A percentile compares a stretch with the other conserved stretches of the same genome.
phyloP scores from a whole-genome alignment of 2,329 filamentous ascomycete species.

The Gliomastix tumulicola region DNA sequence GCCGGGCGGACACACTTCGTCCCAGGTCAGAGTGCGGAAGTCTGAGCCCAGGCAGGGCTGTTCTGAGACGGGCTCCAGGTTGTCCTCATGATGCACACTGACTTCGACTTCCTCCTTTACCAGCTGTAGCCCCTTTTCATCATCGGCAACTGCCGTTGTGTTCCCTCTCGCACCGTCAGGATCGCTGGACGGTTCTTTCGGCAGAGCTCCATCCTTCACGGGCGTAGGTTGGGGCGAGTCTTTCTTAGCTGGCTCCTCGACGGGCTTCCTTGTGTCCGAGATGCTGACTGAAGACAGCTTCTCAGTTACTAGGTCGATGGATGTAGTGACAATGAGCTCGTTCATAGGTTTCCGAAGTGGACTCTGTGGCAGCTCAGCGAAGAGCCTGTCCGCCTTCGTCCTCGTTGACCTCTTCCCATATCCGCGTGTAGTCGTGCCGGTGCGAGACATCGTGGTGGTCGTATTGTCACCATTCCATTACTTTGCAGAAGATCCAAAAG shows the following conservation, averaged over 20 bases:
- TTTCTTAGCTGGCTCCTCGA: neutral
- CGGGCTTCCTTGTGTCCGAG: neutral
- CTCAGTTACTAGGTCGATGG: too few relatives aligned
- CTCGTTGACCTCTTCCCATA: conserved; percentile 45
- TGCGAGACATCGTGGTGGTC: conserved; percentile 38
- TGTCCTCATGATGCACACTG: neutral
- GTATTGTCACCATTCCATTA: too few relatives aligned
- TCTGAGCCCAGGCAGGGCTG: too few relatives aligned
- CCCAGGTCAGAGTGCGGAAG: conserved; percentile 46
- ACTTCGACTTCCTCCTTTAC: conserved; percentile 2
- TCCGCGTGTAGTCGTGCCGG: conserved; percentile 31
- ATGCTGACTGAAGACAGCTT: neutral
- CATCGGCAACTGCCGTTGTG: neutral
- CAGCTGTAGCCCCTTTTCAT: neutral
- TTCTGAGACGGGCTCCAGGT: conserved; percentile 4
- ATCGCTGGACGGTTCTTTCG: neutral
- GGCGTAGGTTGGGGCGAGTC: neutral
- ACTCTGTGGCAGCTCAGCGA: conserved; percentile 44
- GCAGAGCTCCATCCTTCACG: neutral
- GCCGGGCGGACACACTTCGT: conserved; percentile 46
- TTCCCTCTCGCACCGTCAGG: too few relatives aligned
- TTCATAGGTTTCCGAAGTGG: conserved; percentile 27
- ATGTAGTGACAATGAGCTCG: too few relatives aligned
- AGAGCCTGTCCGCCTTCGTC: conserved; percentile 38
- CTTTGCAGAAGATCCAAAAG: too few relatives aligned